These are phyloP conservation scores for Leccinum pellstonianum DNA, from an alignment of 768 basidiomycete genomes.

Conservation along the genomic window DNA sequence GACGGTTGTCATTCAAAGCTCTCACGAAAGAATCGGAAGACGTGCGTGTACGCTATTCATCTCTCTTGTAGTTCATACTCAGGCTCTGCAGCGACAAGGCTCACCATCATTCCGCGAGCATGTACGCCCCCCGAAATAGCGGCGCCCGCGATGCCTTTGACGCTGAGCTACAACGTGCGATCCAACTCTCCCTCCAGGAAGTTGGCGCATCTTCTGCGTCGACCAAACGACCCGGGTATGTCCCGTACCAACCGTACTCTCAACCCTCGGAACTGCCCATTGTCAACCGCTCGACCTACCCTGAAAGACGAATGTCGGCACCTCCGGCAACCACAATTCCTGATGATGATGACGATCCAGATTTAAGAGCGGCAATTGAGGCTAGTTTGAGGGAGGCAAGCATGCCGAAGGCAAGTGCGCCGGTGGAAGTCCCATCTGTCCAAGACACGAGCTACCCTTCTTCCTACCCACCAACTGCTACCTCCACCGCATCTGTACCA, in stretches of 20 bases:
- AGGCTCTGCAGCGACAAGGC: constrained; percentile 38
- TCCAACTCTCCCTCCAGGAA: constrained; percentile 87
- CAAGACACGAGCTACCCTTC: constrained; percentile 50
- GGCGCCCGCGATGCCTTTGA: constrained; percentile 67
- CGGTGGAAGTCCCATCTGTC: constrained; percentile 55
- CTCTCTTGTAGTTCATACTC: background rate
- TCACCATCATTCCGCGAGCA: constrained; percentile 55
- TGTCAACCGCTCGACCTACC: constrained; percentile 55
- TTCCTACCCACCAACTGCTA: constrained; percentile 42
- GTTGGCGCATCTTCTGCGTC: constrained; percentile 46
- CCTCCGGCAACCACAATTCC: constrained; percentile 26
- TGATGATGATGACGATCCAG: constrained; percentile 87
- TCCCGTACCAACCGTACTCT: constrained; percentile 48
- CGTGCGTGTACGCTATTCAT: constrained; percentile 35
- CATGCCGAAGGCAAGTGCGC: constrained; percentile 77
- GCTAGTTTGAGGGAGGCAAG: constrained; percentile 87
- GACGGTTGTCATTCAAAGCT: constrained; percentile 86
- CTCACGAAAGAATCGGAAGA: constrained; percentile 58
- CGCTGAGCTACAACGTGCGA: constrained; percentile 89
- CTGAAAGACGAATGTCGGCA: constrained; percentile 23
- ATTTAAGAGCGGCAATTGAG: constrained; percentile 91
- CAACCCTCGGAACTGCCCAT: constrained; percentile 67
- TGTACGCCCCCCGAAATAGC: constrained; percentile 53
- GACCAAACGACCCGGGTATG: constrained; percentile 62
- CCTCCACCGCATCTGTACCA: constrained; percentile 40